Conservation (phyloP, 2,329 filamentous ascomycete genomes). For the Penicillium thymicola region DNA sequence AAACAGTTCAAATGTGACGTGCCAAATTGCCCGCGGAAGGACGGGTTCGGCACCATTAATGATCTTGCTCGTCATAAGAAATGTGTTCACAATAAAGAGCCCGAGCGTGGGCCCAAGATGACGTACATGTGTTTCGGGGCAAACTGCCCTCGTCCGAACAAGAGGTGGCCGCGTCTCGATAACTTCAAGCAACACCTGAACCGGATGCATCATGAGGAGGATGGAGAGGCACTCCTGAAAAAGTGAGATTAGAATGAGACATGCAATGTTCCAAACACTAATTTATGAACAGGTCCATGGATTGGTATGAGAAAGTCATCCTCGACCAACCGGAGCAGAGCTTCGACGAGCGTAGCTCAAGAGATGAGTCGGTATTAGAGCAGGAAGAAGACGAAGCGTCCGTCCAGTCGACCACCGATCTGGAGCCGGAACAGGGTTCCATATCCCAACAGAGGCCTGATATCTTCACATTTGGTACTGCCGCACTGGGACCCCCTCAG, state of each 20-base stretch:
- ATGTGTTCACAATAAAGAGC: conserved; percentile 61
- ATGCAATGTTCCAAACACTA: background rate
- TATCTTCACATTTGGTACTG: background rate
- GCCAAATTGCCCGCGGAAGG: conserved; percentile 53
- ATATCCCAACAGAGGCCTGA: background rate
- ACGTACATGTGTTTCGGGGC: conserved; percentile 59
- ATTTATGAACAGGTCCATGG: conserved; percentile 18
- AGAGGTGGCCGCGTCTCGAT: conserved; percentile 76
- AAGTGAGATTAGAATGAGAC: conserved; percentile 38
- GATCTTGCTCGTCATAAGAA: conserved; percentile 77
- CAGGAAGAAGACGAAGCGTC: conserved; percentile 15
- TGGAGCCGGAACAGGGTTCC: conserved; percentile 5
- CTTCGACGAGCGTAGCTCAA: conserved; percentile 16
- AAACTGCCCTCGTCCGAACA: conserved; percentile 58
- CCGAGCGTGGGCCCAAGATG: conserved; percentile 47
- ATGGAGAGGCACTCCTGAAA: conserved; percentile 46
- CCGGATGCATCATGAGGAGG: conserved; percentile 59
- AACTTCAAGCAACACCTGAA: conserved; percentile 81
- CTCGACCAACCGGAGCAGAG: conserved; percentile 17
- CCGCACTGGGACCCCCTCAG: conserved; percentile 5
- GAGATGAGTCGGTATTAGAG: conserved; percentile 14
- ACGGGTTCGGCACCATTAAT: conserved; percentile 75
- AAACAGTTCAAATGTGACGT: conserved; percentile 64
- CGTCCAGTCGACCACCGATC: conserved; percentile 5
- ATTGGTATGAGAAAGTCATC: conserved; percentile 36